phyloP scores from a whole-genome alignment of 2,329 filamentous ascomycete genomes.

The Pyrenophora teres region DNA sequence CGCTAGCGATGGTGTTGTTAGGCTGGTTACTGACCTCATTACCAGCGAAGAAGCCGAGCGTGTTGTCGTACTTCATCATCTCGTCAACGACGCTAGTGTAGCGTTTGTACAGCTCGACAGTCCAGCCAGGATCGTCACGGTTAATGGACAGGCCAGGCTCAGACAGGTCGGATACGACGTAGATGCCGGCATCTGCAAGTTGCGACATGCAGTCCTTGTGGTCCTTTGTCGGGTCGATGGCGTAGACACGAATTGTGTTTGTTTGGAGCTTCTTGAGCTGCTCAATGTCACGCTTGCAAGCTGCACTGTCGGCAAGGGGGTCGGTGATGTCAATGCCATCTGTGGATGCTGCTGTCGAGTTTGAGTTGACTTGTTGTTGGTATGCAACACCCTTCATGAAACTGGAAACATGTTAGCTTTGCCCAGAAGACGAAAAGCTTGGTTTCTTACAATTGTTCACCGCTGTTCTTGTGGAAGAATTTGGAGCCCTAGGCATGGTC shows the following conservation, averaged over 20 bases:
- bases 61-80: slow-evolving; percentile 82
- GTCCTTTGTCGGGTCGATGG: slow-evolving; percentile 77
- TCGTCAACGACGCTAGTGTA: slow-evolving; percentile 85
- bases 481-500: slow-evolving; percentile 66
- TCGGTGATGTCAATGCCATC: slow-evolving; percentile 68
- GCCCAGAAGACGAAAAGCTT: background rate
- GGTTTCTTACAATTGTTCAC: slow-evolving; percentile 63
- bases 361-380: slow-evolving; percentile 71
- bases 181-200: slow-evolving; percentile 85
- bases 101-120: slow-evolving; percentile 73
- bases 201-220: slow-evolving; percentile 85
- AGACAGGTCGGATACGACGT: slow-evolving; percentile 88
- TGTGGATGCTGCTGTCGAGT: slow-evolving; percentile 58
- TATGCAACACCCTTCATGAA: slow-evolving; percentile 95
- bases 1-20: slow-evolving; percentile 87
- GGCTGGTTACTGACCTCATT: slow-evolving; percentile 93
- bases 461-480: slow-evolving; percentile 87
- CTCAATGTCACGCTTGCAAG: slow-evolving; percentile 85
- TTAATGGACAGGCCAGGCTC: slow-evolving; percentile 84
- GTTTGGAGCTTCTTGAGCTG: slow-evolving; percentile 77
- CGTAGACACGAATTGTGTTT: slow-evolving; percentile 90
- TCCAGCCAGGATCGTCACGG: slow-evolving; percentile 78
- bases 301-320: slow-evolving; percentile 72
- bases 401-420: slow-evolving; percentile 45
- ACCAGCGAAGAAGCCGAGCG: slow-evolving; percentile 96